Evolutionary conservation across 805 yeast species (phyloP), one percentile per base, ranked within the genome.

Genomic region (Monosporozyma yasuniensis): DNA sequence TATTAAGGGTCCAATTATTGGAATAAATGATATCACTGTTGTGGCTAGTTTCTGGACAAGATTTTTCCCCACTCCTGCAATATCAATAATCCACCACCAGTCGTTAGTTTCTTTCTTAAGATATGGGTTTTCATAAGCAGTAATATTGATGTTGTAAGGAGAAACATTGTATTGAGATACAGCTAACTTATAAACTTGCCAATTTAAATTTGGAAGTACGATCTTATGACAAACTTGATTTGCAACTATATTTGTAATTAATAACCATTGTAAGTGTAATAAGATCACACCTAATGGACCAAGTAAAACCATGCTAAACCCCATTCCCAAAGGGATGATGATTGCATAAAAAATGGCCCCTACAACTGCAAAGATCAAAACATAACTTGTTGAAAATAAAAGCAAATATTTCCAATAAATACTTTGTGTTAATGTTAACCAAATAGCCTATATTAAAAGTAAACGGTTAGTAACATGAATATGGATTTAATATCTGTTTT

Each of bases 1-100:
- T 6, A 62, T 34, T 1, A 67, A 34, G 3, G 72, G 70, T 0
- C 72, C 72, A 7, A 68, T 14, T 1, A 68, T 48, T 7, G 72
- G 72, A 5, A 68, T 52, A 38, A 64, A 46, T 5, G 49, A 47
- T n/a, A 47, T 12, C 5, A 47, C 12, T 12, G 41, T 25, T 8
- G 32, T 30, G 10, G 4, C 25, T 4, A 21, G 4, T 21, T 39
- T 39, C n/a, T 21, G 9, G 11, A 9, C 42, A 8, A 21, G n/a
- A 19, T 27, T 19, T 18, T 43, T 28, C 14, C 25, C 16, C 30
- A 32, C 14, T 7, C 42, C 21, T 8, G 22, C 10, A 4, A 34
- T n/a, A n/a, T 11, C 18, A 19, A 21, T 9, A 12, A 44, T n/a
- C 47, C 47, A 44, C 16, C 16, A 14, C 42, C n/a, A 19, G 8